phyloP scores from a whole-genome alignment of 1,139 yeast genomes.

The Geotrichum macrosporum region DNA sequence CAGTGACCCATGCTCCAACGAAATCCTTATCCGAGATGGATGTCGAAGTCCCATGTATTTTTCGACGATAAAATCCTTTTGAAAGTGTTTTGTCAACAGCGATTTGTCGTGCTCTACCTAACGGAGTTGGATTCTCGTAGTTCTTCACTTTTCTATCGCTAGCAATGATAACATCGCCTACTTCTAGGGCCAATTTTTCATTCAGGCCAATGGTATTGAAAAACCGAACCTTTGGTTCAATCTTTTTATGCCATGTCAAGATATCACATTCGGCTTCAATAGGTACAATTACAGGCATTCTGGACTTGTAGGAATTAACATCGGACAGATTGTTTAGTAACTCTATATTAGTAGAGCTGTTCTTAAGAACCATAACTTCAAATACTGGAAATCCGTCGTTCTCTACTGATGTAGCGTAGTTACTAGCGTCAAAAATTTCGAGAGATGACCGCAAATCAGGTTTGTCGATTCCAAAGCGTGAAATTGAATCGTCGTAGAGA shows the following conservation, averaged over 20 bases:
- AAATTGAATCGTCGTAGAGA: constrained; percentile 64
- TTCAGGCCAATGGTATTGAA: constrained; percentile 23
- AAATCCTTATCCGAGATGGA: constrained; percentile 38
- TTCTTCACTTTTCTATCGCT: constrained; percentile 61
- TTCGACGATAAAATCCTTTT: constrained; percentile 21
- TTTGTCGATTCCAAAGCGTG: constrained; percentile 82
- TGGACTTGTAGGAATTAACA: constrained; percentile 47
- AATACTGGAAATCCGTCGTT: constrained; percentile 54
- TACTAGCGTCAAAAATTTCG: constrained; percentile 42
- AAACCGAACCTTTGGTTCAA: constrained; percentile 22
- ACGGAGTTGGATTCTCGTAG: constrained; percentile 93
- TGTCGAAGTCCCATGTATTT: constrained; percentile 20
- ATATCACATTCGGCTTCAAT: constrained; percentile 15
- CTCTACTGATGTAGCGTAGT: constrained; percentile 31
- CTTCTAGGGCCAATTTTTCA: constrained; percentile 35
- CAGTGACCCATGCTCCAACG: constrained; percentile 81
- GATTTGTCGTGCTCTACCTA: constrained; percentile 79
- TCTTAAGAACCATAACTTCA: constrained; percentile 63
- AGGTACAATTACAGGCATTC: constrained; percentile 57
- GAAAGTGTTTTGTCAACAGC: constrained; percentile 44
- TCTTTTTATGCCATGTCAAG: constrained; percentile 11
- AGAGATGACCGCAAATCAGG: constrained; percentile 71
- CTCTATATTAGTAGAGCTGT: constrained; percentile 41
- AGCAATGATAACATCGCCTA: constrained; percentile 74
- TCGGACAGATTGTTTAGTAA: constrained; percentile 45